Evolutionary conservation across 2,329 filamentous ascomycete species (phyloP).

Genomic region (Myriosclerotinia duriaeana): DNA sequence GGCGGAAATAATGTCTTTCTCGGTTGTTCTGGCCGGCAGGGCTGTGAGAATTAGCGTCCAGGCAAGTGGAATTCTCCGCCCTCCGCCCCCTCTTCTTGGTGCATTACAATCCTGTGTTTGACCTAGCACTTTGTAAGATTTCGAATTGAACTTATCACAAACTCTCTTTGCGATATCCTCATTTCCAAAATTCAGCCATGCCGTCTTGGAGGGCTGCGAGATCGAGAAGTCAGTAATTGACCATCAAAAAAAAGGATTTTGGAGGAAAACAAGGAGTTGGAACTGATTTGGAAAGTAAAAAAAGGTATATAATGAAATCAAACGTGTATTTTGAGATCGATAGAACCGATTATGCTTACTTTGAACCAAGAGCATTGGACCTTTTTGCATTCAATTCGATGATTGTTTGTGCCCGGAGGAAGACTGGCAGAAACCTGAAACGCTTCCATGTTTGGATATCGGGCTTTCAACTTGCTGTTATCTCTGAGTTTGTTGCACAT

Average conservation of each 20-base stretch:
- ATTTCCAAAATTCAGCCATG: slow-evolving; percentile 35
- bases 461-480: slow-evolving; percentile 12
- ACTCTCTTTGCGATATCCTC: slow-evolving; percentile 32
- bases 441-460: background rate
- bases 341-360: no score
- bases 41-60: slow-evolving; percentile 35
- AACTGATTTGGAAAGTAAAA: no score
- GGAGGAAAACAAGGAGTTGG: no score
- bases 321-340: no score
- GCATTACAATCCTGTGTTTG: slow-evolving; percentile 26
- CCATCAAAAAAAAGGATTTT: no score
- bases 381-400: slow-evolving; percentile 34
- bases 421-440: slow-evolving; percentile 6
- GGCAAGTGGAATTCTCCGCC: slow-evolving; percentile 25
- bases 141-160: slow-evolving; percentile 31
- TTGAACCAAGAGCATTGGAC: slow-evolving; percentile 36
- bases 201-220: slow-evolving; percentile 28
- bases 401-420: slow-evolving; percentile 21
- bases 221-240: no score
- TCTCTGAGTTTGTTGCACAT: slow-evolving; percentile 25
- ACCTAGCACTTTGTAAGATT: slow-evolving; percentile 31
- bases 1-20: slow-evolving; percentile 27
- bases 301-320: no score
- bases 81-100: background rate
- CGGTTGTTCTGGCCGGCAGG: slow-evolving; percentile 28